A percentile compares a stretch with the other conserved stretches of the same genome.
phyloP scores from a whole-genome alignment of 2,329 filamentous ascomycete genomes.

The Fusarium penzigii region DNA sequence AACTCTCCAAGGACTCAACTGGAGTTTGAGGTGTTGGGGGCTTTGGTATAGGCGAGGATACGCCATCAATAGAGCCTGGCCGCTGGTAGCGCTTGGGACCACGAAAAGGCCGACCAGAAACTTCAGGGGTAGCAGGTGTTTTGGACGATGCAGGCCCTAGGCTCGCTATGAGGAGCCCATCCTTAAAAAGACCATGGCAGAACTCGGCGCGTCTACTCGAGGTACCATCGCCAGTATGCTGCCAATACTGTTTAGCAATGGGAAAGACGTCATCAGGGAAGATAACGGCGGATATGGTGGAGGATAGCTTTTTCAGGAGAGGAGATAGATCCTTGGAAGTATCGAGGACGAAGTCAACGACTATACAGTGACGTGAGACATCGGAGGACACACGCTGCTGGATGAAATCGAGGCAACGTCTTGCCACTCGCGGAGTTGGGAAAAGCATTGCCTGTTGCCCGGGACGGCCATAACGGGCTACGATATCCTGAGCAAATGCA shows the following conservation, averaged over 20 bases:
- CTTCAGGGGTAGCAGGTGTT: constrained; percentile 26
- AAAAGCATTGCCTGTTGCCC: constrained; percentile 79
- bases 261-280: constrained; percentile 67
- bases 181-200: constrained; percentile 72
- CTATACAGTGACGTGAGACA: constrained; percentile 48
- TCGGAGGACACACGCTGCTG: constrained; percentile 56
- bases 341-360: constrained; percentile 66
- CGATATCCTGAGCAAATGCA: constrained; percentile 69
- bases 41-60: constrained; percentile 16
- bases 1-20: constrained; percentile 63
- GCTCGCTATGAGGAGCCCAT: constrained; percentile 57
- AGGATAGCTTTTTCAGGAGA: constrained; percentile 55
- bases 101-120: constrained; percentile 49
- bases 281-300: constrained; percentile 69
- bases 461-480: constrained; percentile 60
- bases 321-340: constrained; percentile 51
- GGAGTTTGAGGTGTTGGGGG: constrained; percentile 20
- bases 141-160: constrained; percentile 2
- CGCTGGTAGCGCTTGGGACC: constrained; percentile 82
- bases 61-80: constrained; percentile 39
- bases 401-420: constrained; percentile 75
- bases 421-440: constrained; percentile 69
- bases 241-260: constrained; percentile 93
- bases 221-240: constrained; percentile 89
- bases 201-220: constrained; percentile 92